Evolutionary conservation across 1,284 basidiomycete species (phyloP), one percentile per base, ranked within the genome.

Genomic region (Papiliotrema flavescens): DNA sequence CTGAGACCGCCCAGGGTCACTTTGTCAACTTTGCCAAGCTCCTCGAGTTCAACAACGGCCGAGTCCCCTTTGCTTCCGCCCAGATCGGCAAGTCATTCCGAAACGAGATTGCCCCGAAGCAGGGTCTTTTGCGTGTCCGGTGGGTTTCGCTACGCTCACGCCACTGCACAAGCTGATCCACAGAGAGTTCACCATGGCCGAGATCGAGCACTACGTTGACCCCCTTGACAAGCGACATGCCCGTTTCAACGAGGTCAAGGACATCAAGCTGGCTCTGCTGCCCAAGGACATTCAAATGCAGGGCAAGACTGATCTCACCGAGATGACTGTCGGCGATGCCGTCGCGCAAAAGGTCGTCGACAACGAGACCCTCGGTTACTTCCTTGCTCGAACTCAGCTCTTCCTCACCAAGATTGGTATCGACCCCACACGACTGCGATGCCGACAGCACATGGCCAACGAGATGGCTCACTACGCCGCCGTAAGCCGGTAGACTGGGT

Each of bases 401-500:
- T 98, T 95, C 84, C 81, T 98, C 46, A 72, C 86, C 68, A 90
- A 90, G 78, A 93, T 98, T 66, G 95, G 96, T 61, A 89, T 98
- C 76, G 83, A 96, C 79, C 84, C 87, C n/a, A 62, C 71, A 40
- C 84, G 91, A 11, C 79, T 98, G 60, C 85, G 95, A 55, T 98
- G 97, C 84, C 84, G 94, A 36, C 95, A 98, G 75, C 94, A 97
- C 78, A 97, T 97, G 93, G 83, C 78, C 57, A 91, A 90, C 79
- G 95, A 98, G 80, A 98, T 98, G 96, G 95, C 95, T 0, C 95
- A 98, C 77, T 98, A 98, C 75, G 95, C 95, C 55, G 85, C 91
- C 32, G 70, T 71, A 54, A 55, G 66, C 55, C 20, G 11, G 14
- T 20, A 5, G 23, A 19, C 32, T n/a, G 32, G 22, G 44, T 43